phyloP scores from a whole-genome alignment of 495 filamentous ascomycete genomes.

The Pseudotulostoma volvatum region DNA sequence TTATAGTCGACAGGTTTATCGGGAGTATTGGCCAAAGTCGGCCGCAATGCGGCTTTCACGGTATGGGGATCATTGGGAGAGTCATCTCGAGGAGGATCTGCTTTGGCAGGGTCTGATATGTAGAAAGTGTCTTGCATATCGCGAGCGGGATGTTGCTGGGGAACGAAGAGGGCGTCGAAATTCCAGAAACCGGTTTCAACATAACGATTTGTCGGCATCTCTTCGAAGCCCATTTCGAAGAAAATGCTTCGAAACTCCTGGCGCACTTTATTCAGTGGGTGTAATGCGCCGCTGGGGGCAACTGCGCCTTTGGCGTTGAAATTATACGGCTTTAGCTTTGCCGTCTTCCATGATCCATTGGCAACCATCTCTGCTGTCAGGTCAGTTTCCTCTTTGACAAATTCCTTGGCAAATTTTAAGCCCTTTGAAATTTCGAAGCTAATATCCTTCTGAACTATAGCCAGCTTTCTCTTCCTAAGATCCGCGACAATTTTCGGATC shows the following conservation, averaged over 20 bases:
- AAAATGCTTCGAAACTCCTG: constrained; percentile 92
- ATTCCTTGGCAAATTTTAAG: constrained; percentile 65
- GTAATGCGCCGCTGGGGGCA: constrained; percentile 68
- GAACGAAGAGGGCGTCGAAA: constrained; percentile 92
- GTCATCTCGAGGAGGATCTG: constrained; percentile 65
- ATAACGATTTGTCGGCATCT: constrained; percentile 41
- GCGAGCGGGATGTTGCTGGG: constrained; percentile 92
- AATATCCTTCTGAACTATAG: constrained; percentile 68
- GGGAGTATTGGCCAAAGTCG: constrained; percentile 12
- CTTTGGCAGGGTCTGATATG: constrained; percentile 69
- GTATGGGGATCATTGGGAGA: constrained; percentile 27
- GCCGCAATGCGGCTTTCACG: constrained; percentile 16
- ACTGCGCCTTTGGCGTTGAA: constrained; percentile 79
- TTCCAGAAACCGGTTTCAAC: constrained; percentile 99
- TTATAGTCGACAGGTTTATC: constrained; percentile 52
- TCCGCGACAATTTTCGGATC: constrained; percentile 61
- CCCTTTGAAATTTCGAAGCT: constrained; percentile 72
- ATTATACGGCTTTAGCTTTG: constrained; percentile 90
- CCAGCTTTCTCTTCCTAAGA: constrained; percentile 75
- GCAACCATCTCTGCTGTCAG: constrained; percentile 84
- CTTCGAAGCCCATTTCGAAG: constrained; percentile 57
- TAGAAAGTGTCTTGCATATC: constrained; percentile 98
- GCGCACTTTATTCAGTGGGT: constrained; percentile 89
- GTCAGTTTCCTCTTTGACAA: constrained; percentile 89
- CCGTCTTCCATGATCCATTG: constrained; percentile 50